Base-by-base conservation (phyloP, 176 grass and related monocot species). In the Carex littledalei region DNA sequence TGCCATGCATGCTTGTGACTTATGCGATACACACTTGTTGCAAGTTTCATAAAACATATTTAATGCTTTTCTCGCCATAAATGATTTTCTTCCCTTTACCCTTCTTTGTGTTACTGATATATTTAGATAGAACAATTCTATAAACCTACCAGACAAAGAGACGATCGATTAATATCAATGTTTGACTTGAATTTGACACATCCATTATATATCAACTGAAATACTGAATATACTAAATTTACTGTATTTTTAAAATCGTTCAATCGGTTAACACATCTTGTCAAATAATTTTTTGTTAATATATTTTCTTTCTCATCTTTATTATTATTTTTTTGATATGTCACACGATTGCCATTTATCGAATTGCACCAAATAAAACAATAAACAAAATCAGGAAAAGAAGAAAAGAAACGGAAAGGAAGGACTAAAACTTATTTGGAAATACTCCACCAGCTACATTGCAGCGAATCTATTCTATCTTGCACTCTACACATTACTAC, bases 391-490 rank as follows among this genome's bases (percentile, higher is more conserved):
- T 77, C 22, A 22, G 20, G 9, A 77, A 76, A 47, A 21, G 6
- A 18, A 20, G 2, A 75, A 75, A 22, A 55, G 22, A 78, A 56
- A 78, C 50, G 49, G 22, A 56, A 78, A 78, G n/a, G 9, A 74
- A 34, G 12, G 74, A 57, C 4, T 16, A 78, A 26, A 57, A 34
- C 52, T 78, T 78, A 78, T 78, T 78, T 57, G 74, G 52, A 56
- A 82, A 81, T 64, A 83, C 37, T 83, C 21, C 7, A 54, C 18
- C 53, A 43, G 20, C 21, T 66, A 64, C 79, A 81, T 18, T 61
- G 63, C 81, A 83, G 41, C 62, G 32, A 83, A 14, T 83, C 39
- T 81, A 66, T 52, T 66, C 35, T 82, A 82, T 62, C 61, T 17
- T 66, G 37, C 31, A 63, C 10, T 81, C 58, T 82, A 82, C 79